Evolutionary conservation across 192 early-diverging fungal genomes (phyloP), one percentile per base, ranked within the genome.

Genomic region (Dissophora globulifera): DNA sequence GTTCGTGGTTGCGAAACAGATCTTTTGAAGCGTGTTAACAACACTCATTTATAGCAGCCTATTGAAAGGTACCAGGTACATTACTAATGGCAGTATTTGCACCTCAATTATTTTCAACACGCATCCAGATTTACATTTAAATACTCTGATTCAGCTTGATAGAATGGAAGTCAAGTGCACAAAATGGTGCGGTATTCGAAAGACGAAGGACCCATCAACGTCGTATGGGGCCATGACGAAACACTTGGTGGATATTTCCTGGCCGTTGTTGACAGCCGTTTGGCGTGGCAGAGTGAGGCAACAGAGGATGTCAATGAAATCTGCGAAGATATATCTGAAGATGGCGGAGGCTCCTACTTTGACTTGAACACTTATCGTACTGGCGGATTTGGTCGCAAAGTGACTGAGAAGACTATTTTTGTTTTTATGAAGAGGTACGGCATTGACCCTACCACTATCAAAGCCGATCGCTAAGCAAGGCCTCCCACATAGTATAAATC

Each of bases 161-260:
- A 38, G 35, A 38, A 6, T 38, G 13, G 7, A 38, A 38, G 35
- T 13, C 35, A 38, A 38, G 35, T 13, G 35, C 13, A 38, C 35
- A 38, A 9, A 38, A 71, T 71, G 69, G 54, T 62, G 10, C 69
- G 69, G 0, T 40, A 71, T 17, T 33, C 56, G 20, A 71, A 58
- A 17, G 4, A 3, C 11, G 22, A 38, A 23, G 60, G 60, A n/a
- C 0, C 0, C 15, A 25, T 43, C 7, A 9, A 50, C 16, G 42
- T 71, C 17, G 45, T 60, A 11, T 71, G 60, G 60, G 69, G 69
- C 13, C 60, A 58, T 10, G 69, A 71, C 16, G 54, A 58, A 5
- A n/a, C 0, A 0, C 11, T 58, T 4, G 1, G 11, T 16, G 69
- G 69, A 17, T 71, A 63, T 50, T 71, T 71, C 15, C n/a, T 71